A percentile compares a stretch with the other conserved stretches of the same genome.
phyloP scores from a whole-genome alignment of 78 protist species.

The Pelomyxa schiedti region DNA sequence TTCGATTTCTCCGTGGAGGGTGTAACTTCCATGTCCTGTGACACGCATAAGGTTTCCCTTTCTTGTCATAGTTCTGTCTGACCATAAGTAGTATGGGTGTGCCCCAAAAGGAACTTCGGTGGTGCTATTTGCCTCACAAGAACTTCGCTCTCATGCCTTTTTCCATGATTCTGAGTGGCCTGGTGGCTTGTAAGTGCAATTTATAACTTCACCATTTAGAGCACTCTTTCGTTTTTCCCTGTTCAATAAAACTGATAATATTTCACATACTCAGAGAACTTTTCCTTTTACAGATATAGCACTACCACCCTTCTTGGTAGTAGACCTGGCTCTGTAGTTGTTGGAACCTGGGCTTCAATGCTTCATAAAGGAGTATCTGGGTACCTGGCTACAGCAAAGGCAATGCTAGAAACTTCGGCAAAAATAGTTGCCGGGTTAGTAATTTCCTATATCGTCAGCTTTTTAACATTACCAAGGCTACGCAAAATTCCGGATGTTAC shows the following conservation, averaged over 20 bases:
- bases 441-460: not conserved
- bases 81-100: conserved; percentile 54
- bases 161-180: conserved; percentile 36
- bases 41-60: conserved; percentile 66
- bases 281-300: no score
- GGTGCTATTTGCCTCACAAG: conserved; percentile 21
- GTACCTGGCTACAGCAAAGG: conserved; percentile 12
- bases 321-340: conserved; percentile 73
- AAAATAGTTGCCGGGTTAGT: conserved; percentile 9
- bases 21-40: conserved; percentile 71
- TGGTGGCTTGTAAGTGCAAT: conserved; percentile 16
- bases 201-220: not conserved
- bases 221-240: not conserved
- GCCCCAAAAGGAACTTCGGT: conserved; percentile 78
- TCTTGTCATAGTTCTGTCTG: not conserved
- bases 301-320: conserved; percentile 77
- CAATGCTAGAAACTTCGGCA: conserved; percentile 26
- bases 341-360: conserved; percentile 82
- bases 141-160: conserved; percentile 32
- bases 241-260: conserved; percentile 41
- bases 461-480: not conserved
- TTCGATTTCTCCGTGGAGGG: conserved; percentile 69
- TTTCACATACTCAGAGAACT: no score
- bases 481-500: not conserved
- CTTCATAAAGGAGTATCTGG: conserved; percentile 62